A percentile compares a stretch with the other conserved stretches of the same genome.
These are phyloP conservation scores for Kazachstania sp. DNA, from an alignment of 1,139 yeast species.

Conservation along the genomic window DNA sequence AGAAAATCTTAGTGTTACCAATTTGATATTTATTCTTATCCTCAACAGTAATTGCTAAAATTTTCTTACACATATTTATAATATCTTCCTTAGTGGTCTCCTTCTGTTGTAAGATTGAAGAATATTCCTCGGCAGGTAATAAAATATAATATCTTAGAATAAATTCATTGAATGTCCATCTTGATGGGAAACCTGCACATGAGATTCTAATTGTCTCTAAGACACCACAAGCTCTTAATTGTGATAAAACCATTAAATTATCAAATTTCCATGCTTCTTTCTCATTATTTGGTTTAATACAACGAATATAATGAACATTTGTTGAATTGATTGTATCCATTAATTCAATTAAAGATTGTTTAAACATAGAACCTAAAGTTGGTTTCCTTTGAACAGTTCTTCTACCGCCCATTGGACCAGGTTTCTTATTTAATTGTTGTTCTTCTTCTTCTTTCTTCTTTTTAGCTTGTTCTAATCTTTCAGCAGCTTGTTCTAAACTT, in stretches of 20 bases:
- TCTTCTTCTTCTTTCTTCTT: constrained; percentile 34
- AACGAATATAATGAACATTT: constrained; percentile 93
- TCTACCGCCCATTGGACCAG: constrained; percentile 21
- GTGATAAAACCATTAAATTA: constrained; percentile 91
- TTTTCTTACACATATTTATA: constrained; percentile 57
- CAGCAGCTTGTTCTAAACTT: constrained; percentile 53
- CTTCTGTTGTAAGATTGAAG: constrained; percentile 47
- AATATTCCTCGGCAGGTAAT: constrained; percentile 66
- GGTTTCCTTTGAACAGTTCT: constrained; percentile 66
- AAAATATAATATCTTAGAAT: constrained; percentile 85
- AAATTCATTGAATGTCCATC: constrained; percentile 94
- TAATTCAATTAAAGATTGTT: constrained; percentile 82
- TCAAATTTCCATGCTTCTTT: constrained; percentile 97
- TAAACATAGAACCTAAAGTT: constrained; percentile 91
- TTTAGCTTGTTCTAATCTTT: constrained; percentile 39
- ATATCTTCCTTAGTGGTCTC: constrained; percentile 52
- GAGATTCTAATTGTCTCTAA: constrained; percentile 94
- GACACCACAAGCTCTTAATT: constrained; percentile 98
- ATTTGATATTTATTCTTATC: constrained; percentile 69
- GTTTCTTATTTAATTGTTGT: constrained; percentile 25
- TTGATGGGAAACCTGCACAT: constrained; percentile 96
- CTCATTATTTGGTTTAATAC: constrained; percentile 94
- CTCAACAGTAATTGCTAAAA: constrained; percentile 56
- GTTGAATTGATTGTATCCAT: constrained; percentile 93
- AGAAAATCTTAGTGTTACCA: constrained; percentile 87